These are phyloP conservation scores for Nannochloropsis salina DNA, from an alignment of 108 stramenopile genomes.

Conservation along the genomic window DNA sequence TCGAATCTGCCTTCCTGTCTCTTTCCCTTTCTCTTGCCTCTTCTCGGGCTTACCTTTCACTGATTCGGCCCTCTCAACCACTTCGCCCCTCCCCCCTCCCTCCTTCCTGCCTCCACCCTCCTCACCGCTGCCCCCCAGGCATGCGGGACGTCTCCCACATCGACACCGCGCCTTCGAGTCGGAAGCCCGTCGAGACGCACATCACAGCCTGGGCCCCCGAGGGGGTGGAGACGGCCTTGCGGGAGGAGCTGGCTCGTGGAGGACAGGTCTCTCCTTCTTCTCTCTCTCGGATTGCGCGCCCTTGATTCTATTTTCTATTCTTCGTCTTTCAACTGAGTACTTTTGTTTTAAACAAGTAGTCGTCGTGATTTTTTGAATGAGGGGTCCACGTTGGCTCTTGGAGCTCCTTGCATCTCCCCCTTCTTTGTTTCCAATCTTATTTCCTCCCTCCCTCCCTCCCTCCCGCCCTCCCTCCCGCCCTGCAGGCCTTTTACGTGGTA, in stretches of 20 bases:
- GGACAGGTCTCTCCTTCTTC: conserved; percentile 48
- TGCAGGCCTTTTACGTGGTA: conserved; percentile 78
- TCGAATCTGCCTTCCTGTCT: neutral
- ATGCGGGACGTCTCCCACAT: conserved; percentile 83
- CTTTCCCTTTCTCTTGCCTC: too few relatives aligned
- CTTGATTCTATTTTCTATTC: neutral
- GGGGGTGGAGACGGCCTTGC: conserved; percentile 46
- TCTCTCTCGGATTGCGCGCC: neutral
- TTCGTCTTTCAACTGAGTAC: neutral
- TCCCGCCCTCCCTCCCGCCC: neutral
- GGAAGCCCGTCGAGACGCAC: conserved; percentile 66
- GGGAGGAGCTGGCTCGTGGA: conserved; percentile 66
- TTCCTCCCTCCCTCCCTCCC: neutral
- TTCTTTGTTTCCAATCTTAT: neutral
- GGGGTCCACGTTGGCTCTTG: too few relatives aligned
- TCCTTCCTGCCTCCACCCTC: neutral
- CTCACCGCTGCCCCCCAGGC: conserved; percentile 26
- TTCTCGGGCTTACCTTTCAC: too few relatives aligned
- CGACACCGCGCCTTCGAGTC: conserved; percentile 74
- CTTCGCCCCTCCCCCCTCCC: neutral
- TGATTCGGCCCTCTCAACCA: too few relatives aligned
- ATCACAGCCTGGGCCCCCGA: conserved; percentile 65
- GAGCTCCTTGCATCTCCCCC: neutral
- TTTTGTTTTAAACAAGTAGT: too few relatives aligned
- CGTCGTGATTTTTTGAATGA: too few relatives aligned